Base-by-base conservation (phyloP, 305 asterid species). In the Plantago lanceolata region DNA sequence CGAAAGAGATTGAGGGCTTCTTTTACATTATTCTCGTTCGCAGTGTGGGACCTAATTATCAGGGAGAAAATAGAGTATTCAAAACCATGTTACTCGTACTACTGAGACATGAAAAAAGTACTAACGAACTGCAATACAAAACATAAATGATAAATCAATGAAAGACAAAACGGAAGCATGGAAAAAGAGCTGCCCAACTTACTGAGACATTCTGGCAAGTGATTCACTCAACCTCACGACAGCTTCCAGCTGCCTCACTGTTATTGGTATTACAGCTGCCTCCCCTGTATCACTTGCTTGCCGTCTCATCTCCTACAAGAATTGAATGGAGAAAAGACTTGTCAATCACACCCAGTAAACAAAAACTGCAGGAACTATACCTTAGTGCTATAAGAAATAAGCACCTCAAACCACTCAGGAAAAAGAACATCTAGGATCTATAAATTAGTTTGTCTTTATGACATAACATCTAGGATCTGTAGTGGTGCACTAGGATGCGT, bases 221-320 rank as follows among this genome's bases (percentile, higher is more conserved):
- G 98, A 73, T 76, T 92, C 98, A 54, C 98, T 92, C 82, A 92
- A 73, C 77, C 97, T 84, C 79, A 89, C 96, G 40, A 92, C 79
- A 62, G 98, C 98, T 76, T 92, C 98, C 68, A 92, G 80, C 83
- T 92, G 98, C 85, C 97, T 82, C 73, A 92, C 98, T 20, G 98
- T 92, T 65, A 92, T 92, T 69, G 98, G 98, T 72, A 92, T 85
- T 5, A 79, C 96, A 71, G 91, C 77, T 33, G 94, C 81, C 81
- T 84, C 95, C 68, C 97, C 97, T 68, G 84, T 84, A 69, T 92
- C 96, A 78, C 87, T 92, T 72, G 98, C 90, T 73, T 89, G 96
- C 64, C 89, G 76, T 68, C 95, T 84, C 95, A 92, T 87, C 66
- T 89, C 96, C 98, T 92, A 71, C 60, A 74, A 73, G 51, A 69